Percentiles rank a stretch among this genome's conserved stretches.
These are phyloP conservation scores for Xylaria cubensis DNA, from an alignment of 495 filamentous ascomycete species.

Conservation along the genomic window DNA sequence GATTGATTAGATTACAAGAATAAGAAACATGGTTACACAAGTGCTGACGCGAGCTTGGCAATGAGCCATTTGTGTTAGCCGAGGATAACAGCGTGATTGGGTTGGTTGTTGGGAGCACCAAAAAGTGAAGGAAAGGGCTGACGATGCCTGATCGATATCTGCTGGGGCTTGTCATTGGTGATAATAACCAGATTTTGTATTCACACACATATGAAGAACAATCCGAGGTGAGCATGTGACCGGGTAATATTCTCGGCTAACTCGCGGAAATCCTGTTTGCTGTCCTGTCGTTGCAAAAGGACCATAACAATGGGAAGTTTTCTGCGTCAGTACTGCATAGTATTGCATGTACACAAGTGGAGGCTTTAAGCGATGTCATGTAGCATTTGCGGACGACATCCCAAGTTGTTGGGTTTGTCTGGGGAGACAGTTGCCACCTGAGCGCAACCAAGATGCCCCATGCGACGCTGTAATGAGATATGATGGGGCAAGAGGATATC, in stretches of 20 bases:
- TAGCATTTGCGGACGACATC: background rate
- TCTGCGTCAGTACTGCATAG: background rate
- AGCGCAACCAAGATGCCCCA: conserved; percentile 4
- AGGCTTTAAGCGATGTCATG: conserved; percentile 2
- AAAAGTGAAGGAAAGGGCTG: background rate
- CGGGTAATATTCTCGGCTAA: conserved; percentile 9
- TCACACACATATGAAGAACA: background rate
- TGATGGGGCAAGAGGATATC: conserved; percentile 1
- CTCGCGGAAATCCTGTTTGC: conserved; percentile 2
- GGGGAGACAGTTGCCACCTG: background rate
- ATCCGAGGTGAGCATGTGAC: background rate
- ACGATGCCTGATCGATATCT: background rate
- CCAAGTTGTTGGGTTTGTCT: conserved; percentile 5
- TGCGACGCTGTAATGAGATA: background rate
- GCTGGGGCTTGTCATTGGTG: background rate
- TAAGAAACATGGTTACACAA: conserved; percentile 1
- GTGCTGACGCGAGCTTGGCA: background rate
- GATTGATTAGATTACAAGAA: conserved; percentile 29
- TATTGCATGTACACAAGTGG: background rate
- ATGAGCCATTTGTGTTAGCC: background rate
- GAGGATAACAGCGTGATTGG: background rate
- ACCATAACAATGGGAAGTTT: background rate
- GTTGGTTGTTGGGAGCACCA: background rate
- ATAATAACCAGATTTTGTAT: background rate
- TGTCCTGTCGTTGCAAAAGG: background rate